Conservation (phyloP, 805 yeast genomes). For the Starmerella potacharoeniae region DNA sequence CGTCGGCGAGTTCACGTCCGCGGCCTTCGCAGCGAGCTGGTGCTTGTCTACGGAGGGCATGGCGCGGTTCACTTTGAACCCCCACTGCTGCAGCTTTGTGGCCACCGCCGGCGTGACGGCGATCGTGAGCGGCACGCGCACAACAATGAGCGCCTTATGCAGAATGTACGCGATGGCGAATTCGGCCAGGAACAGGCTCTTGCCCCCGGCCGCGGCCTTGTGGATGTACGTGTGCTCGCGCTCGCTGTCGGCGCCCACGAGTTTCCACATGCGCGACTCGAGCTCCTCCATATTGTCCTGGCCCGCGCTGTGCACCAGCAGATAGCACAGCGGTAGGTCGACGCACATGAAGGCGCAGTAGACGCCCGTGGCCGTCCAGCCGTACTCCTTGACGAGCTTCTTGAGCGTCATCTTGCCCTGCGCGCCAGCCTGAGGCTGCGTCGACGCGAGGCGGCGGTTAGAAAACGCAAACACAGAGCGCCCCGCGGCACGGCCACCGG, state of each 20-base stretch:
- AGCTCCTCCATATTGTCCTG: conserved; percentile 63
- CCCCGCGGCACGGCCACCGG: background rate
- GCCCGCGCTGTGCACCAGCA: conserved; percentile 77
- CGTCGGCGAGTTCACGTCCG: conserved; percentile 6
- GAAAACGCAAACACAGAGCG: background rate
- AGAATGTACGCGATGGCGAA: conserved; percentile 84
- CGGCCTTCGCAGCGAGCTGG: conserved; percentile 14
- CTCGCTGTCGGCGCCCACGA: conserved; percentile 49
- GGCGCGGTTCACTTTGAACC: conserved; percentile 55
- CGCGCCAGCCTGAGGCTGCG: background rate
- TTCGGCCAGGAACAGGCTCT: conserved; percentile 58
- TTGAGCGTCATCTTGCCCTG: conserved; percentile 29
- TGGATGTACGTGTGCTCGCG: conserved; percentile 22
- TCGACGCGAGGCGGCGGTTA: background rate
- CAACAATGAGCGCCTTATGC: conserved; percentile 74
- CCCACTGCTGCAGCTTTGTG: conserved; percentile 53
- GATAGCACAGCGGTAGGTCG: conserved; percentile 74
- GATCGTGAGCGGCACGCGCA: conserved; percentile 82
- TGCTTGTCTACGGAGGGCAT: conserved; percentile 20
- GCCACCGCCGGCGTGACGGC: conserved; percentile 82
- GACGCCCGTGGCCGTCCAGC: conserved; percentile 81
- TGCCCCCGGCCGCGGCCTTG: conserved; percentile 21
- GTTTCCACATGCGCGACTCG: conserved; percentile 48
- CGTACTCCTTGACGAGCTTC: conserved; percentile 70
- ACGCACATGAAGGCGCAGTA: conserved; percentile 61